These are phyloP conservation scores for Antitrichia curtipendula DNA, from an alignment of 225 moss, liverwort and hornwort genomes.

Conservation along the genomic window DNA sequence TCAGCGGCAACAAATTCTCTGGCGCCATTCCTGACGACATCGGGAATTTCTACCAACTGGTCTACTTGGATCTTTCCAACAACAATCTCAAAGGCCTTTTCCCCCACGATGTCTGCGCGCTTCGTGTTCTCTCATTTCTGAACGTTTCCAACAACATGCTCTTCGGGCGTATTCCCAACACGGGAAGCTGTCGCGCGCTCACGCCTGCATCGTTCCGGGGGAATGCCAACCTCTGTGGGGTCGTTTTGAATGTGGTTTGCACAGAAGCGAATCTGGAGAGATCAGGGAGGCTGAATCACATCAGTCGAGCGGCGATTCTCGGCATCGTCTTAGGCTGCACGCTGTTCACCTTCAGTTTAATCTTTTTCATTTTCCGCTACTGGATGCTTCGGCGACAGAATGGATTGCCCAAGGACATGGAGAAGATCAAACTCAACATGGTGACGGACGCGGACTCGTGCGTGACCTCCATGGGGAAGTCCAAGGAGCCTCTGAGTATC, in stretches of 20 bases:
- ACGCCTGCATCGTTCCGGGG: constrained; percentile 5
- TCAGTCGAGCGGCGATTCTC: constrained; percentile 27
- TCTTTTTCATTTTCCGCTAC: constrained; percentile 23
- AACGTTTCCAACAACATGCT: constrained; percentile 21
- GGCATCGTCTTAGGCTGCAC: constrained; percentile 51
- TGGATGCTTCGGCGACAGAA: constrained; percentile 3
- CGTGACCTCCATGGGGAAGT: constrained; percentile 30
- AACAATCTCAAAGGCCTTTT: constrained; percentile 46
- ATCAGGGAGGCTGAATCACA: neutral
- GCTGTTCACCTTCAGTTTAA: constrained; percentile 26
- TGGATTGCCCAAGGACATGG: constrained; percentile 24
- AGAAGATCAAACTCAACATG: constrained; percentile 70
- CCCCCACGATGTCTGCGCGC: constrained; percentile 17
- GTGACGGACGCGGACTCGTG: constrained; percentile 50
- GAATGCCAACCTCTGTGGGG: constrained; percentile 13
- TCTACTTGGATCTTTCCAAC: constrained; percentile 38
- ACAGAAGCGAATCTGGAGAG: neutral
- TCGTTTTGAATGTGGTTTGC: neutral
- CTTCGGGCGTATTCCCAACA: constrained; percentile 6
- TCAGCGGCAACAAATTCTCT: constrained; percentile 31
- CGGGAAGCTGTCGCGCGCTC: neutral
- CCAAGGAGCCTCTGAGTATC: constrained; percentile 80
- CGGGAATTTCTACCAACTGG: constrained; percentile 24
- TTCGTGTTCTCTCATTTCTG: constrained; percentile 3
- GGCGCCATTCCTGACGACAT: constrained; percentile 36